Base-by-base conservation (phyloP, 768 basidiomycete genomes). In the Holtermannia corniformis region DNA sequence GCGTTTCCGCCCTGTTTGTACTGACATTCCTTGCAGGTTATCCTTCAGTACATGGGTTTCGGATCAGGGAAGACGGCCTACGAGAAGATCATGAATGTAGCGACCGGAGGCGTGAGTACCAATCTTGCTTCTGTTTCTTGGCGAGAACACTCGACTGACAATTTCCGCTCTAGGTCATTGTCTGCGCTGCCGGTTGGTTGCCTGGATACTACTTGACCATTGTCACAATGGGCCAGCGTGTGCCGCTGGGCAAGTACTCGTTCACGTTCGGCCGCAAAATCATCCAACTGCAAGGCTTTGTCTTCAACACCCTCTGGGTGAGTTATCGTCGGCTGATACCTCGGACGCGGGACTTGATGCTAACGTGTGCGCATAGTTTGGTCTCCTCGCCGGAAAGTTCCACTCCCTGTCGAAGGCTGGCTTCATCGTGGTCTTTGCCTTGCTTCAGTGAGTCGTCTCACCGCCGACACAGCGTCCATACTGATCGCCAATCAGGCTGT, bases 261-360 rank as follows among this genome's bases (percentile, higher is more conserved):
- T 20, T n/a, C 52, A 47, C 11, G 22, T 76, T 85, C 10, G 85
- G 85, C 0, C 78, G 86, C 19, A 87, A 86, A 61, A 76, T 76
- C 71, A 86, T 87, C 56, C 86, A 87, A 62, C 74, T 86, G 20
- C 80, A 82, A 63, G 86, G 86, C 2, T 87, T 87, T 78, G 61
- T 85, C 32, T 62, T 82, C 60, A 75, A 81, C n/a, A 82, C 81
- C 0, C 70, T 87, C 0, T 86, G 75, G 71, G 82, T 84, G 72
- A 12, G 76, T 60, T 5, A 10, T 57, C 19, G 2, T 28, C 16
- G 28, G 10, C 46, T 7, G 13, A 41, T 24, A 3, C 11, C 37
- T 40, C n/a, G 11, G 11, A 11, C n/a, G n/a, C 11, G 11, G n/a
- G n/a, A n/a, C n/a, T n/a, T n/a, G n/a, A n/a, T n/a, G n/a, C n/a